Evolutionary conservation across 2,329 filamentous ascomycete genomes (phyloP), one percentile per base, ranked within the genome.

Genomic region (Niveomyces coronatus): DNA sequence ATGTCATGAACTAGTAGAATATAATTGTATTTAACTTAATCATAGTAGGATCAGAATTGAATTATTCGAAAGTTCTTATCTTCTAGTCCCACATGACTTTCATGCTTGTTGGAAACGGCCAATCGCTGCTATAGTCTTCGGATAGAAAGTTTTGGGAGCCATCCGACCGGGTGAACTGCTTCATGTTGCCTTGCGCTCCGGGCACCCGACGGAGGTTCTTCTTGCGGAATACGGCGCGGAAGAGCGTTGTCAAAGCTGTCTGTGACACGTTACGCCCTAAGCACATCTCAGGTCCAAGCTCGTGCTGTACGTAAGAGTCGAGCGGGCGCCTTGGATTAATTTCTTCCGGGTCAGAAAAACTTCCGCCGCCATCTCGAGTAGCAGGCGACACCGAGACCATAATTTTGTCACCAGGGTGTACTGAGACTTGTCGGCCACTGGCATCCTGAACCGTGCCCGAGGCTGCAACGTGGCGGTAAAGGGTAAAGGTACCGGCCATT

Each of bases 151-250:
- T 60, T 9, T 64, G 71, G 53, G 69, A 70, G 0, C 73, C 74
- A 1, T 68, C 73, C 0, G 65, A 61, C 8, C 66, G 64, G 0
- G 64, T 58, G 2, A 85, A 65, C 62, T 74, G 80, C 65, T 84
- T 83, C 45, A 86, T 54, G 51, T 76, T 61, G 0, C 82, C 82
- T 57, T 82, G 76, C 1, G 70, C 60, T 0, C 82, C 82, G 0
- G 72, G 62, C 0, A 74, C 76, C 20, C 76, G 66, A 5, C 76
- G 63, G 9, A 87, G 54, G 38, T 76, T 76, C 47, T 71, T 66
- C 47, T 76, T 63, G 42, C 67, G 62, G 49, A 80, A 82, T 2
- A 85, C 58, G 1, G 72, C 70, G 33, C 81, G 73, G 55, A 86
- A 71, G 65, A 85, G 79, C 45, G 79, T 73, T 1, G 74, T 73